These are phyloP conservation scores for Mrakia frigida DNA, from an alignment of 768 basidiomycete genomes.

Conservation along the genomic window DNA sequence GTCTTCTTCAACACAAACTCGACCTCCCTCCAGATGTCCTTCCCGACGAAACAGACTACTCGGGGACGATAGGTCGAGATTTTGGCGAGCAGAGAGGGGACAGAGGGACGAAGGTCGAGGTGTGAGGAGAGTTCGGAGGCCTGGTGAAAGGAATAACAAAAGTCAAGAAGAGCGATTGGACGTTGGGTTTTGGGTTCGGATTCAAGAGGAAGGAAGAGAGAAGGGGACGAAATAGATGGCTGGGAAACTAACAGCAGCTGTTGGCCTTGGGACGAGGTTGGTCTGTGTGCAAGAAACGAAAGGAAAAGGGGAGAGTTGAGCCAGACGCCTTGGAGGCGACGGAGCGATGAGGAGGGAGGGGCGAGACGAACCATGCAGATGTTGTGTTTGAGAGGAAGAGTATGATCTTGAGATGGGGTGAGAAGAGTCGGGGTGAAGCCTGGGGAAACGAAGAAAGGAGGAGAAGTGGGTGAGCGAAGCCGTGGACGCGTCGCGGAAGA, in stretches of 20 bases:
- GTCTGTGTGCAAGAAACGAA: slow-evolving; percentile 52
- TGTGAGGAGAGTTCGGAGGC: slow-evolving; percentile 43
- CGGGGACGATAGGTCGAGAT: slow-evolving; percentile 56
- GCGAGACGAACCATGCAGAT: slow-evolving; percentile 59
- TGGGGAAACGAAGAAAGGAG: slow-evolving; percentile 37
- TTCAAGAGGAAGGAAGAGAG: not conserved
- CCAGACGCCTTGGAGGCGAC: no score
- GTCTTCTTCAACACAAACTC: slow-evolving; percentile 37
- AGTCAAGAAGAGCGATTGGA: no score
- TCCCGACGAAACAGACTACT: slow-evolving; percentile 72
- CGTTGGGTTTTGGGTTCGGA: no score
- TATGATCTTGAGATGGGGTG: slow-evolving; percentile 57
- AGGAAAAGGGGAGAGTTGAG: not conserved
- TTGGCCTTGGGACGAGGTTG: slow-evolving; percentile 66
- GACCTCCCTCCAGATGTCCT: slow-evolving; percentile 56
- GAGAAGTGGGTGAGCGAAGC: not conserved
- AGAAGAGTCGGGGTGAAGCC: slow-evolving; percentile 58
- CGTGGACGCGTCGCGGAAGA: not conserved
- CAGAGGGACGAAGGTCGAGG: slow-evolving; percentile 47
- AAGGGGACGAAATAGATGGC: no score
- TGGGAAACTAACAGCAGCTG: slow-evolving; percentile 59
- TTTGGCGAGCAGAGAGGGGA: slow-evolving; percentile 59
- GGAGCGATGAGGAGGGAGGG: not conserved
- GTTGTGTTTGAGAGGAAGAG: slow-evolving; percentile 56
- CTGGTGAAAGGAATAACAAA: slow-evolving; percentile 27